phyloP scores from a whole-genome alignment of 768 basidiomycete genomes.

The Xerocomellus dryophilus region DNA sequence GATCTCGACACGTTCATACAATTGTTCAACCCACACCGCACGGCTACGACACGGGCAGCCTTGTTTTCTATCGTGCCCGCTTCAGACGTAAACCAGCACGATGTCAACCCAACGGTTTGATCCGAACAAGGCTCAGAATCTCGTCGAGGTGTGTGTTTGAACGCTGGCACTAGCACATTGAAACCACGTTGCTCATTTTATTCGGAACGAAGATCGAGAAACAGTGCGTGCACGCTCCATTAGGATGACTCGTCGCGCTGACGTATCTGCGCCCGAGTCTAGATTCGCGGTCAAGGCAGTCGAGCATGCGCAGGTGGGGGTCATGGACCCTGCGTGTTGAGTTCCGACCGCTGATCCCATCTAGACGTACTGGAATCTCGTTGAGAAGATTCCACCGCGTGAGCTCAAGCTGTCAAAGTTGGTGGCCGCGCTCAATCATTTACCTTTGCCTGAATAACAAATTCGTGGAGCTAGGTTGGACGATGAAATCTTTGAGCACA shows the following conservation, averaged over 20 bases:
- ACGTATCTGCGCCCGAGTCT: conserved; percentile 8
- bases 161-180: conserved; percentile 9
- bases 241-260: conserved; percentile 6
- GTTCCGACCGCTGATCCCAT: conserved; percentile 10
- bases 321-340: conserved; percentile 1
- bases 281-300: conserved; percentile 75
- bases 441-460: conserved; percentile 12
- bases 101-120: conserved; percentile 66
- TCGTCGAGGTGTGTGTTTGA: conserved; percentile 63
- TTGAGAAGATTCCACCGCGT: conserved; percentile 74
- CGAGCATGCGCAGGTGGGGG: conserved; percentile 86
- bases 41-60: not conserved
- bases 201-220: conserved; percentile 76
- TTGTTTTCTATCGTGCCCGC: not conserved
- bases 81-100: conserved; percentile 24
- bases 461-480: conserved; percentile 56
- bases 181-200: conserved; percentile 20
- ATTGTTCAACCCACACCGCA: not conserved
- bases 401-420: conserved; percentile 83
- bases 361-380: conserved; percentile 93
- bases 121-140: conserved; percentile 89
- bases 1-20: not conserved
- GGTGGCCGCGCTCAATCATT: conserved; percentile 19
- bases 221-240: conserved; percentile 57
- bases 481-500: conserved; percentile 85